A percentile compares a stretch with the other conserved stretches of the same genome.
Evolutionary conservation across 192 early-diverging fungal genomes (phyloP).

Genomic region (Coemansia asiatica): DNA sequence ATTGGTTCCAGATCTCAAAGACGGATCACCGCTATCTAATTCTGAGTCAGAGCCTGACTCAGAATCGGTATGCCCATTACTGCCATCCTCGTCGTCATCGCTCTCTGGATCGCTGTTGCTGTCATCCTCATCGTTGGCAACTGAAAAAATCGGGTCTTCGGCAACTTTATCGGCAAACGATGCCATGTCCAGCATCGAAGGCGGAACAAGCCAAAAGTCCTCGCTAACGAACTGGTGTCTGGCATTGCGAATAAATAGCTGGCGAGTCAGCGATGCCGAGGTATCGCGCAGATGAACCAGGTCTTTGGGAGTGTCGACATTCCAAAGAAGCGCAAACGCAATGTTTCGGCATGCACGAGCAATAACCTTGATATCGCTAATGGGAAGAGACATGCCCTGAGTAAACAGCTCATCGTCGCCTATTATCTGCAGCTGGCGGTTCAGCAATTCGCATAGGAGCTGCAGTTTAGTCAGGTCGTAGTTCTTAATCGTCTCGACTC

Average conservation of each 20-base stretch:
- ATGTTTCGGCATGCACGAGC: slow-evolving; percentile 60
- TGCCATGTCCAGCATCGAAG: slow-evolving; percentile 41
- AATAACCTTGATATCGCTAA: slow-evolving; percentile 25
- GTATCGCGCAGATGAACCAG: slow-evolving; percentile 60
- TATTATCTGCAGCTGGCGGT: slow-evolving; percentile 70
- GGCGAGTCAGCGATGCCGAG: slow-evolving; percentile 67
- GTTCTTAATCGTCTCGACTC: slow-evolving; percentile 23
- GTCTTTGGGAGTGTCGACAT: slow-evolving; percentile 34
- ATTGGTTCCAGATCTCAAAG: slow-evolving; percentile 8
- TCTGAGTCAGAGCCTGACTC: neutral
- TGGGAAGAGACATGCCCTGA: slow-evolving; percentile 37
- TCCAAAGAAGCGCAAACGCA: slow-evolving; percentile 76
- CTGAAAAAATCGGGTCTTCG: slow-evolving; percentile 47
- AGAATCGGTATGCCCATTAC: neutral
- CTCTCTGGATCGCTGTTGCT: slow-evolving; percentile 5
- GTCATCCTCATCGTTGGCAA: slow-evolving; percentile 6
- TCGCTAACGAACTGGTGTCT: slow-evolving; percentile 46
- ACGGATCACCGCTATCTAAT: neutral
- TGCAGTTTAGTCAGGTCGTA: slow-evolving; percentile 46
- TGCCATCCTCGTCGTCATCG: slow-evolving; percentile 1
- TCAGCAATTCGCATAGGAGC: slow-evolving; percentile 73
- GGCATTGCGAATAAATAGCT: slow-evolving; percentile 58
- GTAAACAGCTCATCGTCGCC: slow-evolving; percentile 88
- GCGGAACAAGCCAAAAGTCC: slow-evolving; percentile 47
- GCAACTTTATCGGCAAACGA: slow-evolving; percentile 49